A percentile compares a stretch with the other conserved stretches of the same genome.
phyloP scores from a whole-genome alignment of 306 rosid genomes.

The Vicia villosa region DNA sequence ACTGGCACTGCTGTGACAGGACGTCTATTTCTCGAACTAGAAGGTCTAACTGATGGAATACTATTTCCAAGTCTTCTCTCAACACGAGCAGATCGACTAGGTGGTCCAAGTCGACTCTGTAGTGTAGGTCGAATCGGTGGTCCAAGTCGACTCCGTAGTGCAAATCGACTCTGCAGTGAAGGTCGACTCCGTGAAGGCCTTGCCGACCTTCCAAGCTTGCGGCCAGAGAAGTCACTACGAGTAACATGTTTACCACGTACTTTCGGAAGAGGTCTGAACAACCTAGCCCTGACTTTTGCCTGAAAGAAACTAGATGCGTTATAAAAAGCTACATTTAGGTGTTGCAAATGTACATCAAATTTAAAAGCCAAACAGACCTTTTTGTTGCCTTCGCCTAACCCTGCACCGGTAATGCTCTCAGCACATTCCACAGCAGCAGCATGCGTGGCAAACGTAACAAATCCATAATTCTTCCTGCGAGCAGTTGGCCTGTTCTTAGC shows the following conservation, averaged over 20 bases:
- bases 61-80: conserved; percentile 61
- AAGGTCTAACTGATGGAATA: conserved; percentile 62
- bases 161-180: conserved; percentile 47
- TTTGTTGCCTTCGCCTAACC: conserved; percentile 81
- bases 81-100: conserved; percentile 48
- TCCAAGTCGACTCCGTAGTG: neutral
- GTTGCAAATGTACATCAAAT: neutral
- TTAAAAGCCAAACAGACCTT: conserved; percentile 59
- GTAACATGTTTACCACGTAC: conserved; percentile 65
- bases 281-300: conserved; percentile 96
- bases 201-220: conserved; percentile 46
- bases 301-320: conserved; percentile 38
- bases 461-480: conserved; percentile 86
- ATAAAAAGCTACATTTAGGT: conserved; percentile 19
- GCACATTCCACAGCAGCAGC: conserved; percentile 92
- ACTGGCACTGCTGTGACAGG: conserved; percentile 55
- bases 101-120: conserved; percentile 33
- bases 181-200: conserved; percentile 70
- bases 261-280: conserved; percentile 86
- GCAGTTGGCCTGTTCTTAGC: conserved; percentile 92
- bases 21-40: conserved; percentile 67
- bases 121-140: conserved; percentile 28
- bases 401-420: conserved; percentile 74
- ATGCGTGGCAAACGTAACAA: conserved; percentile 83
- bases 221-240: conserved; percentile 62